Base-by-base conservation (phyloP, 495 filamentous ascomycete genomes). In the Melanomma pulvis-pyrius region DNA sequence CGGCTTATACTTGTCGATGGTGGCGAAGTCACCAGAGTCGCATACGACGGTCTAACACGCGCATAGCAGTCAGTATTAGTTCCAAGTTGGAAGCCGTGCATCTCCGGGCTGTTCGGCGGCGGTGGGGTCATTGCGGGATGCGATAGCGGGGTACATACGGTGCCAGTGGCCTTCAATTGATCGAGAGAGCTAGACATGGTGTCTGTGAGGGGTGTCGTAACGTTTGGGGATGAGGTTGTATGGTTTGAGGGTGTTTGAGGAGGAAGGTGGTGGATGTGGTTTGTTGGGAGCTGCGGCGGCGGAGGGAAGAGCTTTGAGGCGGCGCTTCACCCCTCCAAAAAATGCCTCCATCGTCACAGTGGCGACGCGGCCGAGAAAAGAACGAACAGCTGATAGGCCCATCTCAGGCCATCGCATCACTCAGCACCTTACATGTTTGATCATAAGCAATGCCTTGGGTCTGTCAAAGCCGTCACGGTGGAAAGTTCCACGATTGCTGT, bases 1-100 rank as follows among this genome's bases (percentile, higher is more conserved):
- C 60, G 94, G 94, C 87, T 97, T 94, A 87, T 99, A 99, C 83
- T 99, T 98, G 85, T 83, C 92, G 79, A 99, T 99, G 75, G 93
- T 91, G 86, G 81, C 76, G 65, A 80, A 79, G 73, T 88, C 89
- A 87, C 93, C 94, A 78, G 92, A 96, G 82, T 98, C 94, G 79
- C 92, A 93, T 78, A 97, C 92, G 74, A 97, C 93, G 61, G 90
- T 91, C 88, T 93, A 65, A 55, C 30, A 13, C 13, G 15, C 19
- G 36, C 11, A 34, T n/a, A 58, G 59, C 13, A 52, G 44, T 56
- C 22, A 70, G 54, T 26, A 2, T 26, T 9, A 11, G 51, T 24
- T 32, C 9, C 25, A 36, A 59, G 41, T n/a, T 70, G 28, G 12
- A 24, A 36, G 17, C 36, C 7, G n/a, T 15, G 25, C 48, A 29